Evolutionary conservation across 1,139 yeast species (phyloP).

Genomic region (Kodamaea sp.): DNA sequence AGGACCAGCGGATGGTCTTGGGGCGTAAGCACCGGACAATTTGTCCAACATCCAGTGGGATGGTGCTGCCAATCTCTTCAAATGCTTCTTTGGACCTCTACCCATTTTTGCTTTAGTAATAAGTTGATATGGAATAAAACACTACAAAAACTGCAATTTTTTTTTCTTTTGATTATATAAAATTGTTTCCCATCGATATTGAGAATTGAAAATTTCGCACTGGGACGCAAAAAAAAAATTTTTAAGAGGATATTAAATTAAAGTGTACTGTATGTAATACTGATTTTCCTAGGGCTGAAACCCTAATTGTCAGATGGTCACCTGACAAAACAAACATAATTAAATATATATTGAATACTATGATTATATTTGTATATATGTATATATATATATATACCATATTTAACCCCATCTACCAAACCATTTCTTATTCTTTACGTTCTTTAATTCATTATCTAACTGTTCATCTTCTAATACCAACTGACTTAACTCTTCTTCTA

Average conservation of each 20-base stretch:
- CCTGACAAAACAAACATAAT: slow-evolving; percentile 3
- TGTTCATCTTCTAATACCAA: slow-evolving; percentile 27
- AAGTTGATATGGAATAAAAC: background rate
- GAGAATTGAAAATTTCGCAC: too few species aligned
- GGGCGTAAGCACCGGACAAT: slow-evolving; percentile 98
- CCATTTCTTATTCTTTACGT: slow-evolving; percentile 29
- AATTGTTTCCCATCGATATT: too few species aligned
- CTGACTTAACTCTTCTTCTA: slow-evolving; percentile 46
- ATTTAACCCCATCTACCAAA: slow-evolving; percentile 28
- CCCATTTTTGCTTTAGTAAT: slow-evolving; percentile 18
- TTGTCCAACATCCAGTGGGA: slow-evolving; percentile 99
- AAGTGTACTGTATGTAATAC: too few species aligned
- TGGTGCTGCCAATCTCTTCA: slow-evolving; percentile 99
- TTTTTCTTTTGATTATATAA: background rate
- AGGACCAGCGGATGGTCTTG: slow-evolving; percentile 99
- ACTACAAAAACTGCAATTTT: background rate
- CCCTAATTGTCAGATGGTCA: slow-evolving; percentile 8
- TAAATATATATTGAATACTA: background rate
- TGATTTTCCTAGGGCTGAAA: slow-evolving; percentile 8
- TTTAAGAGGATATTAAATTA: background rate
- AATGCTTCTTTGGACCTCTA: slow-evolving; percentile 67
- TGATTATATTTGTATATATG: background rate
- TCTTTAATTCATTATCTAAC: slow-evolving; percentile 27
- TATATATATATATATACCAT: background rate
- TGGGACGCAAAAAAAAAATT: too few species aligned